A percentile compares a stretch with the other conserved stretches of the same genome.
phyloP scores from a whole-genome alignment of 148 eudicot genomes.

The Fagopyrum homotropicum region DNA sequence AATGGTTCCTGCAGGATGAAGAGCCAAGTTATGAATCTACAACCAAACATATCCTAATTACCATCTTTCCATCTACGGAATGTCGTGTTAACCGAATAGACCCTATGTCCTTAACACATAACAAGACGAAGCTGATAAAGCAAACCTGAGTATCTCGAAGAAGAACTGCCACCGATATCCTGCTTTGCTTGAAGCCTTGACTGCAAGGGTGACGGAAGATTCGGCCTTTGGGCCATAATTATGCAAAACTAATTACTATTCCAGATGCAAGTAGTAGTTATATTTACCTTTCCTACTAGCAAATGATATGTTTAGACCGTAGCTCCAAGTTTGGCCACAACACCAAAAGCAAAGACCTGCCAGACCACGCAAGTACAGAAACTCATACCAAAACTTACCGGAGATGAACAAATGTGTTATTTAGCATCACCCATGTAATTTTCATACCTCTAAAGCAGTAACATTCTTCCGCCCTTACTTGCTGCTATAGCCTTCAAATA shows the following conservation, averaged over 20 bases:
- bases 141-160: constrained; percentile 72
- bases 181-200: constrained; percentile 98
- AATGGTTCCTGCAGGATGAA: constrained; percentile 47
- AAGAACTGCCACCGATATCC: no score
- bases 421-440: background rate
- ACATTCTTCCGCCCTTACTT: constrained; percentile 38
- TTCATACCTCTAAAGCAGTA: constrained; percentile 68
- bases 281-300: constrained; percentile 82
- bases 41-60: background rate
- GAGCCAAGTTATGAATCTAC: background rate
- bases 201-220: constrained; percentile 31
- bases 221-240: no score
- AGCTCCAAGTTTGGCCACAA: constrained; percentile 92
- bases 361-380: constrained; percentile 4
- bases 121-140: background rate
- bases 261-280: no score
- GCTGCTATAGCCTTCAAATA: constrained; percentile 45
- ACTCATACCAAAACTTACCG: constrained; percentile 3
- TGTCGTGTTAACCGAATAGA: background rate
- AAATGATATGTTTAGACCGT: constrained; percentile 84
- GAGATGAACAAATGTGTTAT: background rate
- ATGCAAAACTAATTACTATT: no score
- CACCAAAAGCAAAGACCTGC: constrained; percentile 79
- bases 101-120: background rate
- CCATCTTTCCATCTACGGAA: no score